Conservation (phyloP, 352 stramenopile genomes). For the Plasmopara viticola region DNA sequence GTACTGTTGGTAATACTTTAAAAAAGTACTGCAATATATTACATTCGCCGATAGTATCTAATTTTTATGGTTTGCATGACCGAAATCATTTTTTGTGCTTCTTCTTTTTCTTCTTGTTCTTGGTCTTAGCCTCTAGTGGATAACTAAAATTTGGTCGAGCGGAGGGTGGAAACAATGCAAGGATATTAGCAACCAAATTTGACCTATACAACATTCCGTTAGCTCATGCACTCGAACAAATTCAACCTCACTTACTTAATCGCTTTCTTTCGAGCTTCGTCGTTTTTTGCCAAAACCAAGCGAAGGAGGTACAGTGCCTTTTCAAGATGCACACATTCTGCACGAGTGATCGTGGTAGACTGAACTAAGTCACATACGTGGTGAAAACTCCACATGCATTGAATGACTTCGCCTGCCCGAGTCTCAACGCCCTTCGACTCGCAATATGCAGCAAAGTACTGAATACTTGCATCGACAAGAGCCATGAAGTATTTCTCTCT, state of each 20-base stretch:
- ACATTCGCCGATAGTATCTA: neutral
- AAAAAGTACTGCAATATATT: neutral
- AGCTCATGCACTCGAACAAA: neutral
- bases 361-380: constrained; percentile 1
- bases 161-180: constrained; percentile 7
- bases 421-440: neutral
- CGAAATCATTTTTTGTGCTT: constrained; percentile 1
- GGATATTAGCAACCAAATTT: constrained; percentile 1
- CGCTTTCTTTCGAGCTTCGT: constrained; percentile 1
- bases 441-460: constrained; percentile 3
- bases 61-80: neutral
- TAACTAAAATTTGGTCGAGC: constrained; percentile 6
- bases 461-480: constrained; percentile 9
- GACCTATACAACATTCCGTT: constrained; percentile 1
- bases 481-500: constrained; percentile 8
- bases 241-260: constrained; percentile 4
- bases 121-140: constrained; percentile 3
- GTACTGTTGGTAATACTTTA: neutral
- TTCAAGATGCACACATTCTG: constrained; percentile 13
- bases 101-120: constrained; percentile 1
- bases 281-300: constrained; percentile 2
- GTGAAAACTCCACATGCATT: constrained; percentile 1
- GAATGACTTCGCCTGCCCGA: neutral
- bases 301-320: constrained; percentile 9
- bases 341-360: neutral